These are phyloP conservation scores for Alternaria sp. DNA, from an alignment of 2,329 filamentous ascomycete genomes.

Conservation along the genomic window DNA sequence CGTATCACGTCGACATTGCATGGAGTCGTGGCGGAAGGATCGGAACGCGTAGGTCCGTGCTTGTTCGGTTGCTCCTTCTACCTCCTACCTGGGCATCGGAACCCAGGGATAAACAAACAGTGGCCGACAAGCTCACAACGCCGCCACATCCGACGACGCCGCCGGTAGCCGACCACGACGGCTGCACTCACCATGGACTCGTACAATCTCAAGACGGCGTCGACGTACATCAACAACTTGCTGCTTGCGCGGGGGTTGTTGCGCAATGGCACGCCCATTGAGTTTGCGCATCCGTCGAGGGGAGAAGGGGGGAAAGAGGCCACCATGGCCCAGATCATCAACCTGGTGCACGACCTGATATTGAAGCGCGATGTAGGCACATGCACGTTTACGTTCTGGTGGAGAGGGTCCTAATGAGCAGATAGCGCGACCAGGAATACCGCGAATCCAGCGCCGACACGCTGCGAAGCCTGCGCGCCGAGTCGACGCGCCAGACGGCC, in stretches of 20 bases:
- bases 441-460: conserved; percentile 82
- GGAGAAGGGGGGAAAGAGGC: conserved; percentile 67
- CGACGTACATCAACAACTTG: conserved; percentile 70
- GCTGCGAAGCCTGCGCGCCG: conserved; percentile 76
- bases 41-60: conserved; percentile 5
- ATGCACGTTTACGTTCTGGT: background rate
- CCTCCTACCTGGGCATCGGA: conserved; percentile 10
- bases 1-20: background rate
- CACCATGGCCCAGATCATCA: conserved; percentile 86
- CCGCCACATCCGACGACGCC: conserved; percentile 11
- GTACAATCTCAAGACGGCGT: conserved; percentile 65
- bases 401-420: conserved; percentile 12
- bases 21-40: background rate
- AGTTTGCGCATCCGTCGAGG: conserved; percentile 77
- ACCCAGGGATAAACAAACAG: conserved; percentile 21
- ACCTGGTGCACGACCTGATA: conserved; percentile 92
- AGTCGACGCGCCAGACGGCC: conserved; percentile 74
- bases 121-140: conserved; percentile 7
- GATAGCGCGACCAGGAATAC: conserved; percentile 86
- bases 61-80: conserved; percentile 13
- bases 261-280: conserved; percentile 72
- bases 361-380: conserved; percentile 79
- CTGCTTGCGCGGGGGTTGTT: conserved; percentile 68
- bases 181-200: conserved; percentile 46
- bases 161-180: conserved; percentile 34